These are phyloP conservation scores for Sinapis alba DNA, from an alignment of 441 rosid species.

Conservation along the genomic window DNA sequence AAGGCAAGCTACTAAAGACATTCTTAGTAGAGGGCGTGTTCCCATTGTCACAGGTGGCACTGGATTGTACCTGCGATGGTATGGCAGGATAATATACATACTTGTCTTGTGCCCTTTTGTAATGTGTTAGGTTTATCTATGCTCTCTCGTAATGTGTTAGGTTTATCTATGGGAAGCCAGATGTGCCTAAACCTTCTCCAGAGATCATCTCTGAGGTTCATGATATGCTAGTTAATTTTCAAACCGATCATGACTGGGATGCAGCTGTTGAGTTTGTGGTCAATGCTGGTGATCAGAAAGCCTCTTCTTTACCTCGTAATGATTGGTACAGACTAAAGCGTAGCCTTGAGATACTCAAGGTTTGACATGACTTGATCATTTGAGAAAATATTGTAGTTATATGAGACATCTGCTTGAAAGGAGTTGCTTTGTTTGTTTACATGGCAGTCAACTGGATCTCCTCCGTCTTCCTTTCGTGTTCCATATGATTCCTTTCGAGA, in stretches of 20 bases:
- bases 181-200: slow-evolving; percentile 79
- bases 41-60: slow-evolving; percentile 95
- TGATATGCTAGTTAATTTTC: slow-evolving; percentile 62
- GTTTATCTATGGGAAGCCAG: slow-evolving; percentile 89
- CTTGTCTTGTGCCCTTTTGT: neutral
- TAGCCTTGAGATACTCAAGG: slow-evolving; percentile 96
- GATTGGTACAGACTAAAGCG: slow-evolving; percentile 88
- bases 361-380: slow-evolving; percentile 26
- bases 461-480: slow-evolving; percentile 76
- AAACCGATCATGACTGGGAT: slow-evolving; percentile 68
- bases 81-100: slow-evolving; percentile 42
- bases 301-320: slow-evolving; percentile 64
- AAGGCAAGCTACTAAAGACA: slow-evolving; percentile 68
- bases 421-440: slow-evolving; percentile 22
- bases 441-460: slow-evolving; percentile 83
- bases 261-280: slow-evolving; percentile 78
- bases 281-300: slow-evolving; percentile 73
- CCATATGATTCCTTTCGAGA: slow-evolving; percentile 83
- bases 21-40: slow-evolving; percentile 60
- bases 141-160: too few species aligned
- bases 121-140: too few species aligned
- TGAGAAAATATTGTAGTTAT: neutral
- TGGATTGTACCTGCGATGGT: slow-evolving; percentile 92
- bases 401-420: slow-evolving; percentile 1
- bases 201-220: slow-evolving; percentile 64